Evolutionary conservation across 805 yeast species (phyloP), one percentile per base, ranked within the genome.

Genomic region (Candida peoriensis): DNA sequence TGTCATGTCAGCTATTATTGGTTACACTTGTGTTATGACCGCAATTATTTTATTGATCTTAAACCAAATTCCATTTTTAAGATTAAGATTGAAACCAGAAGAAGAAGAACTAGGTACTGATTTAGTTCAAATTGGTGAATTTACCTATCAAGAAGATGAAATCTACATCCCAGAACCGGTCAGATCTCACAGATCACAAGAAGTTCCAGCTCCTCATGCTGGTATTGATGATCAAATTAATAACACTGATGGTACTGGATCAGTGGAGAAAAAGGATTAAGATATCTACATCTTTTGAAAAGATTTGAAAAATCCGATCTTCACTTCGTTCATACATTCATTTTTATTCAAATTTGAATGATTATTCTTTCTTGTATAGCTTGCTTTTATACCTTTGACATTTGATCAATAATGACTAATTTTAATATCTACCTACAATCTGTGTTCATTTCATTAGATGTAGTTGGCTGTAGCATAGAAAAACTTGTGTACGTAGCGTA

Each of bases 41-140:
- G 71, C 82, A 5, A 66, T 83, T 38, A 64, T 90, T 28, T 67
- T 87, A 47, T 62, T 76, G 22, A 57, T 63, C 28, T 74, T 84
- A 76, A 82, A 87, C 71, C 70, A 66, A 52, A 68, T 87, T 43
- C 96, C 96, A 45, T 76, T 78, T 68, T 71, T 89, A 57, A 77
- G 81, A 61, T 66, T 90, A 55, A 77, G 97, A 67, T 74, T 88
- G 50, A 72, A 78, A 46, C 84, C 83, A 52, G 96, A 88, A 43
- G 90, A 83, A 58, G 97, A 90, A 64, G 76, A 80, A 45, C 55
- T 79, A 47, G 97, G 97, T 42, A 81, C 93, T 20, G 98, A 90
- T 63, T 72, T 80, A 43, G 78, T 87, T 15, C 88, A 89, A 68
- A 86, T 88, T 54, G 96, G 96, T 49, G 97, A 89, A 62, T 78